phyloP scores from a whole-genome alignment of 495 filamentous ascomycete species.

The Trypethelium eluteriae region DNA sequence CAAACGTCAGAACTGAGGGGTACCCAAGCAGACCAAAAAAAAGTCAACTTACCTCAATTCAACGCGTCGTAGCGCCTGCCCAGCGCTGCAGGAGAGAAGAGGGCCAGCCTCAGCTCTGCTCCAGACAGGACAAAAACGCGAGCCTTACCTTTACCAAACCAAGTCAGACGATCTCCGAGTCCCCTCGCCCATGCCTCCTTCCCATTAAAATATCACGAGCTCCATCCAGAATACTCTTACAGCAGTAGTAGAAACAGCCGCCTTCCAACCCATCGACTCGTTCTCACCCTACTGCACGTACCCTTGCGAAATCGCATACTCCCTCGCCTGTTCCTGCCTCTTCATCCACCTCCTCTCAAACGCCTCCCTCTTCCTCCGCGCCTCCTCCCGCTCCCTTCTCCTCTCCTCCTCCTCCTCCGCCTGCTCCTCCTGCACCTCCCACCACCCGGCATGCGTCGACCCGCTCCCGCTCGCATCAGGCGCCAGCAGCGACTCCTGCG shows the following conservation, averaged over 20 bases:
- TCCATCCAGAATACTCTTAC: no score
- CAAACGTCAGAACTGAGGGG: not conserved
- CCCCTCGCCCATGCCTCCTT: not conserved
- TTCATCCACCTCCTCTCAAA: not conserved
- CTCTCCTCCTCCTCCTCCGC: constrained; percentile 10
- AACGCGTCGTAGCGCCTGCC: not conserved
- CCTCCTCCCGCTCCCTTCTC: not conserved
- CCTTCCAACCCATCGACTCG: not conserved
- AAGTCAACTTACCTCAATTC: constrained; percentile 1
- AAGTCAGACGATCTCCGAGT: no score
- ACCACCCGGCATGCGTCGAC: not conserved
- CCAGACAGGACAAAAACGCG: not conserved
- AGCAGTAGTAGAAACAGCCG: not conserved
- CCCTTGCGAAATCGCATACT: not conserved
- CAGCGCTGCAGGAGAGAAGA: not conserved
- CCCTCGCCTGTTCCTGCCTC: not conserved
- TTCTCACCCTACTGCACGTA: not conserved
- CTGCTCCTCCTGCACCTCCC: constrained; percentile 12
- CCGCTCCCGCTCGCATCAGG: not conserved
- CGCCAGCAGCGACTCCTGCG: not conserved
- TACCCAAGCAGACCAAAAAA: not conserved
- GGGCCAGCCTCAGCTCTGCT: not conserved
- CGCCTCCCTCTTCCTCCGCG: not conserved
- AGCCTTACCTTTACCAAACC: not conserved
- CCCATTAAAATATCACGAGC: not conserved